Percentiles rank a stretch among this genome's conserved stretches.
These are phyloP conservation scores for Nicotiana benthamiana DNA, from an alignment of 257 asterid species.

Conservation along the genomic window DNA sequence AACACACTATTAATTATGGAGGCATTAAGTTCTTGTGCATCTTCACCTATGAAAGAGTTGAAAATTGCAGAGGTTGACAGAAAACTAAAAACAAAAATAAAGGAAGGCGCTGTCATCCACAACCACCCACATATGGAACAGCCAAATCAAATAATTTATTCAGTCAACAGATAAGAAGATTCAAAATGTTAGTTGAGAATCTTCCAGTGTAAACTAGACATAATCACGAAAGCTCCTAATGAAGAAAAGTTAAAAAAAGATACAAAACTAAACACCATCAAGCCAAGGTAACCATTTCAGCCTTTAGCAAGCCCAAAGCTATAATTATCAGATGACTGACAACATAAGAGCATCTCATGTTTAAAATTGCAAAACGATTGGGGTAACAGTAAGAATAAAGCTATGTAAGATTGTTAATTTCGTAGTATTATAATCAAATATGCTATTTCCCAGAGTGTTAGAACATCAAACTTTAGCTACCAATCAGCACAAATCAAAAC, in stretches of 20 bases:
- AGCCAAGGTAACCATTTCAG: background rate
- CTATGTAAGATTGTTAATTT: background rate
- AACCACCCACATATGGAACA: background rate
- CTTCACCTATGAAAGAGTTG: slow-evolving; percentile 54
- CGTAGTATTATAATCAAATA: background rate
- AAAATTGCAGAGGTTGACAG: background rate
- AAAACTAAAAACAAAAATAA: background rate
- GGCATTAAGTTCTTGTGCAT: slow-evolving; percentile 29
- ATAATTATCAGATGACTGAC: background rate
- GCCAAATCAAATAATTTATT: background rate
- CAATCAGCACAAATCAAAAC: background rate
- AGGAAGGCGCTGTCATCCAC: background rate
- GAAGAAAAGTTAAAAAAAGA: background rate
- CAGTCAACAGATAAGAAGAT: background rate
- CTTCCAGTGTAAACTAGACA: background rate
- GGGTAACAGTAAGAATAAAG: background rate
- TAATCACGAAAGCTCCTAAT: background rate
- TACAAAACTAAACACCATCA: background rate
- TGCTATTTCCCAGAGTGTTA: background rate
- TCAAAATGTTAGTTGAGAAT: background rate
- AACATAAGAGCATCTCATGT: background rate
- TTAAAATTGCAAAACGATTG: background rate
- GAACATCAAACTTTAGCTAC: background rate
- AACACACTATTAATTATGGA: slow-evolving; percentile 16
- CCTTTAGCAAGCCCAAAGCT: background rate